Evolutionary conservation across 495 filamentous ascomycete genomes (phyloP).

Genomic region (Lepidopterella palustris): DNA sequence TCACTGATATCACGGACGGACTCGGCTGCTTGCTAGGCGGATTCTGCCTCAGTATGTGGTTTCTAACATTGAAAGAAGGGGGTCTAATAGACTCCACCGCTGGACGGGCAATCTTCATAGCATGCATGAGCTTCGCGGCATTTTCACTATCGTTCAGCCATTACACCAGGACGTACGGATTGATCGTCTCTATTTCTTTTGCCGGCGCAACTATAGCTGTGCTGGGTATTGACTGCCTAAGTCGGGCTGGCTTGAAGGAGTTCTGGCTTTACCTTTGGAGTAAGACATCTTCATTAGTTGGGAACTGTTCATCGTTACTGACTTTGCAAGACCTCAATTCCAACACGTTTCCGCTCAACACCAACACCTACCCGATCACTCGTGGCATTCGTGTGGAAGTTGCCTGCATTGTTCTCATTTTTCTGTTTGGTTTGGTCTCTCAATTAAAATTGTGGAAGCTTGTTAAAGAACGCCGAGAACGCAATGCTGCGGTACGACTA

Average conservation of each 20-base stretch:
- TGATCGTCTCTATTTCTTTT: conserved; percentile 73
- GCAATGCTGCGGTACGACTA: conserved; percentile 49
- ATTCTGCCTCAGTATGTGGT: conserved; percentile 83
- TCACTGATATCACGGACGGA: conserved; percentile 80
- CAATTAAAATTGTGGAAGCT: conserved; percentile 85
- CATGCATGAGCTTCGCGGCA: conserved; percentile 56
- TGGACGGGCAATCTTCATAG: conserved; percentile 69
- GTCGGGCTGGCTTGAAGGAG: conserved; percentile 80
- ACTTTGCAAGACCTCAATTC: conserved; percentile 58
- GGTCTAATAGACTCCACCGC: conserved; percentile 58
- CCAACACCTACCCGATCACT: conserved; percentile 77
- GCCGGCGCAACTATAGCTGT: conserved; percentile 70
- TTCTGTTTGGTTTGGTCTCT: conserved; percentile 67
- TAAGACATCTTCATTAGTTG: conserved; percentile 34
- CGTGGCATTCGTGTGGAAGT: conserved; percentile 81
- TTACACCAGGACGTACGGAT: conserved; percentile 67
- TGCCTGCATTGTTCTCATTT: conserved; percentile 68
- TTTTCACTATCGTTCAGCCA: conserved; percentile 74
- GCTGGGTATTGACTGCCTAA: conserved; percentile 88
- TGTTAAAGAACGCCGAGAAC: conserved; percentile 64
- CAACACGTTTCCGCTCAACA: conserved; percentile 67
- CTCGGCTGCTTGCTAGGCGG: conserved; percentile 83
- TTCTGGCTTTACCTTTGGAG: conserved; percentile 96
- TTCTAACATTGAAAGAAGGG: conserved; percentile 69
- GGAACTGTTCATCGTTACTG: conserved; percentile 7